Percentiles rank a stretch among this genome's conserved stretches.
Evolutionary conservation across 1,139 yeast genomes (phyloP).

Genomic region (Suhomyces taliae): DNA sequence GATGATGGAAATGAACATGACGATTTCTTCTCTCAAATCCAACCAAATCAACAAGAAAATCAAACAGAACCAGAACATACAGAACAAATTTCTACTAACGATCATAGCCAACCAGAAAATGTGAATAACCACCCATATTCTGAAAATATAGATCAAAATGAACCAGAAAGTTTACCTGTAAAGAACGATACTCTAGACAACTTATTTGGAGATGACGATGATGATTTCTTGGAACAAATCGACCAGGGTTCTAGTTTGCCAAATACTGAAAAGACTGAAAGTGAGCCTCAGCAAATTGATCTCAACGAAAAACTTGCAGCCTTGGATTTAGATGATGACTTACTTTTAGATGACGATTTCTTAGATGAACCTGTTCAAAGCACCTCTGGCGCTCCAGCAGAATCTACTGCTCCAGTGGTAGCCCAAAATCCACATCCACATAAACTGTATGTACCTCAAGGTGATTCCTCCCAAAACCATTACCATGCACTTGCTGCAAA

Average conservation of each 20-base stretch:
- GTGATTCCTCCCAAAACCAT: not conserved
- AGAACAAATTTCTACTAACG: not conserved
- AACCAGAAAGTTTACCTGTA: not conserved
- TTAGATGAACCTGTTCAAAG: conserved; percentile 14
- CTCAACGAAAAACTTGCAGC: conserved; percentile 18
- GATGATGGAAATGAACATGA: not conserved
- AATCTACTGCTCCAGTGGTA: not conserved
- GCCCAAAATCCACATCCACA: not conserved
- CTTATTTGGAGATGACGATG: conserved; percentile 18
- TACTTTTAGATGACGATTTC: conserved; percentile 41
- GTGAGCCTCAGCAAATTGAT: not conserved
- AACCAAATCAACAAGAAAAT: not conserved
- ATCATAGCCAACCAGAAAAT: not conserved
- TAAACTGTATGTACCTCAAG: conserved; percentile 4
- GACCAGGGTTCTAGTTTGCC: not conserved
- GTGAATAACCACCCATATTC: not conserved
- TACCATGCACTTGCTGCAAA: conserved; percentile 1
- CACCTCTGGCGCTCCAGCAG: not conserved
- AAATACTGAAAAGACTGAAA: not conserved
- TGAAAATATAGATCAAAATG: not conserved
- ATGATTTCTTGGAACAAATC: conserved; percentile 17
- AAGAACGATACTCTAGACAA: conserved; percentile 11
- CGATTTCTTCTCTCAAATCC: conserved; percentile 2
- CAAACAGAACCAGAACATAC: not conserved
- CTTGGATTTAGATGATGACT: conserved; percentile 50